phyloP scores from a whole-genome alignment of 2,329 filamentous ascomycete species.

The Neophaeococcomyces mojaviensis region DNA sequence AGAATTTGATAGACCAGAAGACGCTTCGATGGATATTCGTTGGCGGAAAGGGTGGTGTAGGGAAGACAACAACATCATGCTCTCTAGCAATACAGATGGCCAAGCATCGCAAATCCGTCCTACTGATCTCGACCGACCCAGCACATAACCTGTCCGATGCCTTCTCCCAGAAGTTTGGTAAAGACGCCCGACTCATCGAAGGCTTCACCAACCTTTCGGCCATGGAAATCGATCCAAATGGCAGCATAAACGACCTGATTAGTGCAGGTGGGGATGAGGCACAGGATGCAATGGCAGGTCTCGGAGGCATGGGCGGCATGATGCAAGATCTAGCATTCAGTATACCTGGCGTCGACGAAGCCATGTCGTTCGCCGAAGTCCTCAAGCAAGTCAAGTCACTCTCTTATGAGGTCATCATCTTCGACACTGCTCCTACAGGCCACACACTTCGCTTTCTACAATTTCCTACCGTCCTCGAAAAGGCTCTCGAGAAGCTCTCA shows the following conservation, averaged over 20 bases:
- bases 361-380: constrained; percentile 99
- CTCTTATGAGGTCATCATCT: constrained; percentile 97
- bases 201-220: constrained; percentile 91
- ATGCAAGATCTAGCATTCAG: constrained; percentile 98
- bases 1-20: constrained; percentile 91
- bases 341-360: constrained; percentile 96
- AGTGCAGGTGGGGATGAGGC: constrained; percentile 66
- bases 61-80: constrained; percentile 99
- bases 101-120: constrained; percentile 85
- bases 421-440: constrained; percentile 95
- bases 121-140: constrained; percentile 96
- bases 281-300: constrained; percentile 61
- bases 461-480: constrained; percentile 96
- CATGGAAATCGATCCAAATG: constrained; percentile 99
- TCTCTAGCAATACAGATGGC: constrained; percentile 97
- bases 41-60: constrained; percentile 94
- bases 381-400: constrained; percentile 98
- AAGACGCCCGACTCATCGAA: constrained; percentile 86
- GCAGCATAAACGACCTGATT: constrained; percentile 90
- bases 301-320: constrained; percentile 76
- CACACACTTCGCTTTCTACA: constrained; percentile 98
- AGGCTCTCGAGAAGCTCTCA: constrained; percentile 93
- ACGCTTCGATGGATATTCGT: constrained; percentile 98
- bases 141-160: constrained; percentile 97
- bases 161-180: constrained; percentile 98